A percentile compares a stretch with the other conserved stretches of the same genome.
These are phyloP conservation scores for Caloboletus inedulis DNA, from an alignment of 1,284 basidiomycete species.

Conservation along the genomic window DNA sequence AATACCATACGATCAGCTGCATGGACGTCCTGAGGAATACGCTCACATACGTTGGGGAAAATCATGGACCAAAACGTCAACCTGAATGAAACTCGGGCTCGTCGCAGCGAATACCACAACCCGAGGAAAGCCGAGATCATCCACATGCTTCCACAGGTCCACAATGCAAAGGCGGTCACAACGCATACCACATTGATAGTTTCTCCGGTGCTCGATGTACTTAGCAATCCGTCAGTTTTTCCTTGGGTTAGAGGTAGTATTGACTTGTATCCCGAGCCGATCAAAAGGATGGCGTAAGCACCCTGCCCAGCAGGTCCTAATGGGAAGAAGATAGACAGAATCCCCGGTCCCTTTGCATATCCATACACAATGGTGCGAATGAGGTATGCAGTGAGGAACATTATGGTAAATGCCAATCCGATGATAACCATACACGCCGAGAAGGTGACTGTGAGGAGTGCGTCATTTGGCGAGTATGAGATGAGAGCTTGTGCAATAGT, in stretches of 20 bases:
- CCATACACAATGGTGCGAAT: constrained; percentile 47
- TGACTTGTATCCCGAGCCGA: constrained; percentile 41
- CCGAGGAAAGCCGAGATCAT: constrained; percentile 47
- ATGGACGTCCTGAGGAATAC: neutral
- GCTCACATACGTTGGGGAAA: constrained; percentile 54
- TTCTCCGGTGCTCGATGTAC: constrained; percentile 33
- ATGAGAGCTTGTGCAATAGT: constrained; percentile 51
- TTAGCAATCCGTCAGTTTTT: constrained; percentile 27
- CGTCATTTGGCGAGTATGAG: constrained; percentile 44
- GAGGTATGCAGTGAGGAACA: constrained; percentile 53
- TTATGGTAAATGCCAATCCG: constrained; percentile 53
- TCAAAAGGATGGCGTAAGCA: constrained; percentile 45
- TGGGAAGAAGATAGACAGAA: constrained; percentile 61
- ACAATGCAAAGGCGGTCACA: constrained; percentile 47
- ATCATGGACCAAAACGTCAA: constrained; percentile 57
- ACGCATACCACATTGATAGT: constrained; percentile 44
- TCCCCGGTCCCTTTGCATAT: constrained; percentile 42
- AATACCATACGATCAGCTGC: constrained; percentile 2
- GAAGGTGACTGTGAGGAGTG: constrained; percentile 52
- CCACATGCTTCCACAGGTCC: constrained; percentile 56
- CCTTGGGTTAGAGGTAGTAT: constrained; percentile 35
- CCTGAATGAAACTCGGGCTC: constrained; percentile 42
- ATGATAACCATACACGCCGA: constrained; percentile 56
- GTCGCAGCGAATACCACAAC: constrained; percentile 40
- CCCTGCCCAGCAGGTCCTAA: constrained; percentile 61